Evolutionary conservation across 2,329 filamentous ascomycete genomes (phyloP).

Genomic region (Aspergillus neotritici): DNA sequence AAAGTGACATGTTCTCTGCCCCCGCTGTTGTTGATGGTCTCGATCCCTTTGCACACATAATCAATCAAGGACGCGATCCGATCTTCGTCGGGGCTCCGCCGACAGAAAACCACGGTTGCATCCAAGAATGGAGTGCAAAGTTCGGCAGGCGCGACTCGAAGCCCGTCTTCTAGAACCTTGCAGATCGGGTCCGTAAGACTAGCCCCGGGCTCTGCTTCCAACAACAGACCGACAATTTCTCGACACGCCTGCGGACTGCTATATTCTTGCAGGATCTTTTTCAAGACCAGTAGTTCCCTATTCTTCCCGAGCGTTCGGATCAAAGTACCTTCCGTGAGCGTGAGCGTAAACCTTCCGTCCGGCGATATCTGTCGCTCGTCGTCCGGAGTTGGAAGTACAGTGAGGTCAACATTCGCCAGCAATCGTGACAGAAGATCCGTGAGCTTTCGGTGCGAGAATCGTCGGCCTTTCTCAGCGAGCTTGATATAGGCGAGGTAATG

Average conservation of each 20-base stretch:
- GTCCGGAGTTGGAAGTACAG: constrained; percentile 22
- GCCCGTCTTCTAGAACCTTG: constrained; percentile 49
- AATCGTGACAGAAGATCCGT: constrained; percentile 39
- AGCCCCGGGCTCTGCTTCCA: constrained; percentile 49
- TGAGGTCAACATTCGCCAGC: constrained; percentile 35
- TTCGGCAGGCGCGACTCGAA: constrained; percentile 48
- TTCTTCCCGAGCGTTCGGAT: constrained; percentile 30
- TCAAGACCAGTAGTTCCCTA: constrained; percentile 41
- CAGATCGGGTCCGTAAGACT: constrained; percentile 47
- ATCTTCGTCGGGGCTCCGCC: constrained; percentile 31
- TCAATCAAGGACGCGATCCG: constrained; percentile 36
- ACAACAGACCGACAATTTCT: constrained; percentile 53
- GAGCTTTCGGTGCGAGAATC: constrained; percentile 40
- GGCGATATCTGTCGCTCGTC: constrained; percentile 18
- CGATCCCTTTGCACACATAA: constrained; percentile 42
- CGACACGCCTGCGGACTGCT: constrained; percentile 51
- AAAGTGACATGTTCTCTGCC: constrained; percentile 47
- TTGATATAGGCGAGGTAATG: constrained; percentile 48
- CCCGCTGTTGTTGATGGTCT: constrained; percentile 45
- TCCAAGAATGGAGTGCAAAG: constrained; percentile 53
- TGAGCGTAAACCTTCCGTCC: constrained; percentile 32
- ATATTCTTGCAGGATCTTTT: constrained; percentile 60
- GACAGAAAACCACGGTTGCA: constrained; percentile 52
- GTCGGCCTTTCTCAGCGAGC: constrained; percentile 43
- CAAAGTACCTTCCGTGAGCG: constrained; percentile 27